Conservation (phyloP, 805 yeast genomes). For the Saturnispora sekii region DNA sequence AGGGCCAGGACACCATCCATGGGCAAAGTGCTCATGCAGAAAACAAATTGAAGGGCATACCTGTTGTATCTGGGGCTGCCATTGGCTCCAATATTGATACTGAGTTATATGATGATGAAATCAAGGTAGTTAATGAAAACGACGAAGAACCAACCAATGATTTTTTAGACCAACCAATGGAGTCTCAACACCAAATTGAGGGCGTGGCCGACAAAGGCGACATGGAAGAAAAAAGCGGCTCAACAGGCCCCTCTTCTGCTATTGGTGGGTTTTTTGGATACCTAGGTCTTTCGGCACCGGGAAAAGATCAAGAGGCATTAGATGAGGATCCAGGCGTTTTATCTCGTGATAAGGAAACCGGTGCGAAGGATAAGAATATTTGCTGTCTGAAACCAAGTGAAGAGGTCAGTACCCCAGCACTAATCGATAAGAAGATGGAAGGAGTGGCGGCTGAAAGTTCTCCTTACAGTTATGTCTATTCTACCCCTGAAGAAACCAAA, state of each 20-base stretch:
- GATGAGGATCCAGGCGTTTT: slow-evolving; percentile 1
- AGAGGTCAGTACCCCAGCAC: not conserved
- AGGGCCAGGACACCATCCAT: too few species aligned
- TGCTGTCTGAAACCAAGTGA: not conserved
- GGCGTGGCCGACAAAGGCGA: not conserved
- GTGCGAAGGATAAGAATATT: not conserved
- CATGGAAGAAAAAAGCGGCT: not conserved
- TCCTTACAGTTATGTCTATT: slow-evolving; percentile 10
- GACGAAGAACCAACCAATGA: slow-evolving; percentile 3
- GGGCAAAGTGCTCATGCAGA: too few species aligned
- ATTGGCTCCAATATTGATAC: not conserved
- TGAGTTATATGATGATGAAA: not conserved
- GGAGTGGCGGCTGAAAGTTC: not conserved
- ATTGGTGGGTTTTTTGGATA: slow-evolving; percentile 8
- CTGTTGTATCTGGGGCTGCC: not conserved
- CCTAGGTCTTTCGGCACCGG: slow-evolving; percentile 5
- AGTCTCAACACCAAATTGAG: not conserved
- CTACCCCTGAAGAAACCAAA: not conserved
- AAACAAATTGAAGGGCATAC: too few species aligned
- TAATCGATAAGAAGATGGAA: too few species aligned
- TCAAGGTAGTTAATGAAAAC: slow-evolving; percentile 1
- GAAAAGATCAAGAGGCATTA: not conserved
- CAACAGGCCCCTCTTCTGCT: not conserved
- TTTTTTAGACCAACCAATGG: not conserved
- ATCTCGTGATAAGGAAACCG: not conserved